phyloP scores from a whole-genome alignment of 768 basidiomycete species.

The Stropharia rugosoannulata region DNA sequence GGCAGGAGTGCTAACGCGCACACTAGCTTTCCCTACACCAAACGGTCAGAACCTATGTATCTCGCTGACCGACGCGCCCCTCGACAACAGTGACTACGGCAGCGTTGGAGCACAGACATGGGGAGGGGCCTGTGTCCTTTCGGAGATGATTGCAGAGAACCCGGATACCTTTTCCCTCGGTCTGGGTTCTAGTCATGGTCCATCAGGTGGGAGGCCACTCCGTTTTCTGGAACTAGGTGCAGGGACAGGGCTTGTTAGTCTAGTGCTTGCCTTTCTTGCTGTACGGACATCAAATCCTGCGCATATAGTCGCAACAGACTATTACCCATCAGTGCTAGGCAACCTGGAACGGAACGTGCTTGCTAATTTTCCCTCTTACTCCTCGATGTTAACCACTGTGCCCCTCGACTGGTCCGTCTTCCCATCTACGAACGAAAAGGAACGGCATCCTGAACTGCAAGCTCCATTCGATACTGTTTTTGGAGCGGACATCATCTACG shows the following conservation, averaged over 20 bases:
- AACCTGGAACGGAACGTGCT: conserved; percentile 67
- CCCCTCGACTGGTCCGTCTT: conserved; percentile 65
- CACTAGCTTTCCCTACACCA: conserved; percentile 35
- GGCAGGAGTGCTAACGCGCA: conserved; percentile 56
- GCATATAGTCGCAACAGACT: conserved; percentile 70
- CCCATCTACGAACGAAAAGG: conserved; percentile 4
- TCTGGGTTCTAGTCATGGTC: not conserved
- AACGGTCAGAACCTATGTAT: conserved; percentile 29
- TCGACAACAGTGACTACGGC: conserved; percentile 66
- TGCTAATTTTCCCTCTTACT: conserved; percentile 45
- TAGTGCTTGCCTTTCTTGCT: conserved; percentile 51
- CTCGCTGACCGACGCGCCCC: conserved; percentile 62
- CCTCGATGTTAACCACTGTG: conserved; percentile 18
- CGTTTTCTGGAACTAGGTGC: conserved; percentile 79
- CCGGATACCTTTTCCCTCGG: conserved; percentile 30
- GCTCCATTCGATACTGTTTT: conserved; percentile 66
- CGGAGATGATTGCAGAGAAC: conserved; percentile 64
- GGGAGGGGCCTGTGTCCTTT: conserved; percentile 81
- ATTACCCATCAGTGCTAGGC: conserved; percentile 67
- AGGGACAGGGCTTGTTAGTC: conserved; percentile 80
- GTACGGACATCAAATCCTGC: conserved; percentile 17
- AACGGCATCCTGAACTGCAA: conserved; percentile 22
- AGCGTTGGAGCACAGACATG: conserved; percentile 88
- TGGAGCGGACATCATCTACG: conserved; percentile 85
- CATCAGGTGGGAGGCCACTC: conserved; percentile 14